Percentiles rank a stretch among this genome's conserved stretches.
phyloP scores from a whole-genome alignment of 345 rosid species.

The Syzygium aromaticum region DNA sequence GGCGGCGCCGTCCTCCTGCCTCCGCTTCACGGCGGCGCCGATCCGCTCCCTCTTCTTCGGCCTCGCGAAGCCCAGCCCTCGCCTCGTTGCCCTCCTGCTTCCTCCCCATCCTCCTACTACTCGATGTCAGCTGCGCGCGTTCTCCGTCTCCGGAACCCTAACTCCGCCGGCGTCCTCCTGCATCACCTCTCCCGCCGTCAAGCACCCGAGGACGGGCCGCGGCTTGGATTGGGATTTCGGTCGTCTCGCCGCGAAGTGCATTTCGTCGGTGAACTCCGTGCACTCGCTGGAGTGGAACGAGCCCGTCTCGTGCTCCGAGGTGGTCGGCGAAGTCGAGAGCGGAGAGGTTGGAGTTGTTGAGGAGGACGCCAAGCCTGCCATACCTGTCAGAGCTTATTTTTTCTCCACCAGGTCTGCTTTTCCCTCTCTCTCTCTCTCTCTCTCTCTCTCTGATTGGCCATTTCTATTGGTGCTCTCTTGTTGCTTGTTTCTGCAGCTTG shows the following conservation, averaged over 20 bases:
- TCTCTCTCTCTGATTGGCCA: background rate
- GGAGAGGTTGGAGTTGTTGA: slow-evolving; percentile 15
- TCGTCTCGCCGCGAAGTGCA: slow-evolving; percentile 6
- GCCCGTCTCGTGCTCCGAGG: slow-evolving; percentile 23
- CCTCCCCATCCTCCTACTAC: background rate
- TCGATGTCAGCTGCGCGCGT: background rate
- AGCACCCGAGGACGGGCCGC: background rate
- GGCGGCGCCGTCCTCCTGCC: background rate
- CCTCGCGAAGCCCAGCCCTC: background rate
- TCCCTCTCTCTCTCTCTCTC: background rate
- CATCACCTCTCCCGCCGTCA: background rate
- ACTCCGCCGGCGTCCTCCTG: background rate
- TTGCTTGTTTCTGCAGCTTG: background rate
- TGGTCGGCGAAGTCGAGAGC: slow-evolving; percentile 16
- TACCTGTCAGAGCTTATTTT: slow-evolving; percentile 84
- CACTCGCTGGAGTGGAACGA: slow-evolving; percentile 30
- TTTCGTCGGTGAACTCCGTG: slow-evolving; percentile 23
- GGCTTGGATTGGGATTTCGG: slow-evolving; percentile 2
- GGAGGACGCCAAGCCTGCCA: slow-evolving; percentile 41
- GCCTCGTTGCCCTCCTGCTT: background rate
- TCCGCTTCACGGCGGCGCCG: background rate
- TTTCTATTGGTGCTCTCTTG: background rate
- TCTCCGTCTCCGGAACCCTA: background rate
- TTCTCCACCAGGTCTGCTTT: slow-evolving; percentile 70
- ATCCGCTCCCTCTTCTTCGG: background rate